A percentile compares a stretch with the other conserved stretches of the same genome.
Evolutionary conservation across 805 yeast species (phyloP).

Genomic region (Metschnikowia gelsemii): DNA sequence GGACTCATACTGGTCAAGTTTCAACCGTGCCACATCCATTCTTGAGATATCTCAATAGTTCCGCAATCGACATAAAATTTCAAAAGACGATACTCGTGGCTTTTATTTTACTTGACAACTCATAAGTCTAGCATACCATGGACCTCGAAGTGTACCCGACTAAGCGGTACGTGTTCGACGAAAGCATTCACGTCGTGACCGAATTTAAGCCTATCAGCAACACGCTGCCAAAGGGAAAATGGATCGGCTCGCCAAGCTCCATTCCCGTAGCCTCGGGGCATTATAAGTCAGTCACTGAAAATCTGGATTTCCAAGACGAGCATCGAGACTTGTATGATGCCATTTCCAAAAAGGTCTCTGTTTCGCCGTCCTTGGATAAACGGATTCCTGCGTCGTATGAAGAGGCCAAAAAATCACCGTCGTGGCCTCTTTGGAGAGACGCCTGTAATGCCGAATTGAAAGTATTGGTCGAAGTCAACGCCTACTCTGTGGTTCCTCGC

Average conservation of each 20-base stretch:
- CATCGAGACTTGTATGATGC: conserved; percentile 1
- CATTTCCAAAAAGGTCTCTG: background rate
- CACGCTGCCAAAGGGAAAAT: background rate
- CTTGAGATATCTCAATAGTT: no score
- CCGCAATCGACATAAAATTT: no score
- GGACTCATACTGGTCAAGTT: no score
- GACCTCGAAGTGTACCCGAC: conserved; percentile 3
- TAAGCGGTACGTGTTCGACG: conserved; percentile 3
- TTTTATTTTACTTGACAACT: no score
- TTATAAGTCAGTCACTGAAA: background rate
- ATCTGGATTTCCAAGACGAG: background rate
- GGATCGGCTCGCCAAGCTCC: background rate
- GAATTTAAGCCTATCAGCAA: background rate
- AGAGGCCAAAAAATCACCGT: background rate
- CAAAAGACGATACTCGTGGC: no score
- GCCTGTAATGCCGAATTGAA: conserved; percentile 2
- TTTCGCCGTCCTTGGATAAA: background rate
- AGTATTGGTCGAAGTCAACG: background rate
- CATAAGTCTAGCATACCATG: background rate
- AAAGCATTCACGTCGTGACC: background rate
- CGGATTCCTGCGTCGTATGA: background rate
- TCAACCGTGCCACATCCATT: no score
- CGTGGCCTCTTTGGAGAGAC: conserved; percentile 5
- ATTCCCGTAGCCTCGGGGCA: background rate
- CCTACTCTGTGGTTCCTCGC: conserved; percentile 1